Evolutionary conservation across 2,329 filamentous ascomycete species (phyloP).

Genomic region (Geoglossum cookeanum): DNA sequence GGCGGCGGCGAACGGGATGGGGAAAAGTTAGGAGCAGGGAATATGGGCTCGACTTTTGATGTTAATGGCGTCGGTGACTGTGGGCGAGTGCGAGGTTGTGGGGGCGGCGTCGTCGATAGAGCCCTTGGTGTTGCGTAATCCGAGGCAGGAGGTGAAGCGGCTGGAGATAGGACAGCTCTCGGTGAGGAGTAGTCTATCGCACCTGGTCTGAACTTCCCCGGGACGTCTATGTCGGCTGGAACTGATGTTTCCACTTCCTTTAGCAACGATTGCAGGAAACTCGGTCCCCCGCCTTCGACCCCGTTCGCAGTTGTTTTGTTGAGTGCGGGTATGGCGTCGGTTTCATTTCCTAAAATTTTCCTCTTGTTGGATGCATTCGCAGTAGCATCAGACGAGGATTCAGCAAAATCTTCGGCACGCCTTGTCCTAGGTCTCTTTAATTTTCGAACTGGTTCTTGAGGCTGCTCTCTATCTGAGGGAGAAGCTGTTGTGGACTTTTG

Average conservation of each 20-base stretch:
- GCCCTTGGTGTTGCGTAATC: slow-evolving; percentile 48
- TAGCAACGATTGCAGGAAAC: slow-evolving; percentile 69
- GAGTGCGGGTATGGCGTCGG: neutral
- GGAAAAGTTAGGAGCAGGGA: slow-evolving; percentile 57
- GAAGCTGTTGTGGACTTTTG: slow-evolving; percentile 50
- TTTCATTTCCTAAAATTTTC: neutral
- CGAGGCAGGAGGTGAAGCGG: slow-evolving; percentile 43
- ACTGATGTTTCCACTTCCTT: slow-evolving; percentile 59
- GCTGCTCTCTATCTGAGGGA: slow-evolving; percentile 43
- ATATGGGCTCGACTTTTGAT: slow-evolving; percentile 53
- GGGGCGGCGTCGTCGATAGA: slow-evolving; percentile 50
- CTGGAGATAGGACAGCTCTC: slow-evolving; percentile 38
- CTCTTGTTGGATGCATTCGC: neutral
- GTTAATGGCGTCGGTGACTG: slow-evolving; percentile 50
- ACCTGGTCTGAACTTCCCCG: slow-evolving; percentile 19
- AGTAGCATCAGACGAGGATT: slow-evolving; percentile 7
- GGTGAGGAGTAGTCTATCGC: slow-evolving; percentile 23
- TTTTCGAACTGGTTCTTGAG: slow-evolving; percentile 53
- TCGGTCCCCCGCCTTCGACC: slow-evolving; percentile 35
- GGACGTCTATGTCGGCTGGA: slow-evolving; percentile 20
- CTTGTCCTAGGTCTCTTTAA: slow-evolving; percentile 22
- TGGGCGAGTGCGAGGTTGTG: slow-evolving; percentile 38
- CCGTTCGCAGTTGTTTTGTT: neutral
- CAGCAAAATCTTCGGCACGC: slow-evolving; percentile 7
- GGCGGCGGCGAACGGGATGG: slow-evolving; percentile 32